Conservation (phyloP, 75 land plant species). For the Larix kaempferi region DNA sequence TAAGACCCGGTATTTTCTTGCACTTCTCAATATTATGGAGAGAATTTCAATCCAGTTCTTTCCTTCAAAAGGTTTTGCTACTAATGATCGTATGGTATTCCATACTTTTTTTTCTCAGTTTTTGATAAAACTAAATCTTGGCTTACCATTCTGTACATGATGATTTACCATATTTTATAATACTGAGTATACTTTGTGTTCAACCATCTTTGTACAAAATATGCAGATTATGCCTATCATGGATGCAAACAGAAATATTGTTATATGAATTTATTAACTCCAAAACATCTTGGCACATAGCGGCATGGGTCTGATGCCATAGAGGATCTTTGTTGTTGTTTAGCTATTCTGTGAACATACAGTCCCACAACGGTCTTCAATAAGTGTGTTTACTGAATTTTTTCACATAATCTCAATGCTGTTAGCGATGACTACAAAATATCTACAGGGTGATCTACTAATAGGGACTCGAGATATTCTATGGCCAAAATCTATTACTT, state of each 20-base stretch:
- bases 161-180: background rate
- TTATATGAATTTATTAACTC: background rate
- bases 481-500: too few species aligned
- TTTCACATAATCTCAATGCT: background rate
- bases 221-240: background rate
- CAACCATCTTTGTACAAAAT: background rate
- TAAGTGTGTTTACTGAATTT: background rate
- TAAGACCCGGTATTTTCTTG: background rate
- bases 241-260: background rate
- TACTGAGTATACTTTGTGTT: background rate
- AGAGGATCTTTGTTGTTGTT: background rate
- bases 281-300: background rate
- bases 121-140: background rate
- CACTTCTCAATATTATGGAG: background rate
- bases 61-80: background rate
- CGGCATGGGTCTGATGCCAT: background rate
- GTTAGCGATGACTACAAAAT: too few species aligned
- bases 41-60: background rate
- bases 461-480: too few species aligned
- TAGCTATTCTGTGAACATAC: background rate
- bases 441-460: too few species aligned
- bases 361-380: background rate
- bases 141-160: background rate
- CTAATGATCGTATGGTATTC: background rate
- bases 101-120: too few species aligned